Base-by-base conservation (phyloP, 345 rosid species). In the Orychophragmus violaceus region DNA sequence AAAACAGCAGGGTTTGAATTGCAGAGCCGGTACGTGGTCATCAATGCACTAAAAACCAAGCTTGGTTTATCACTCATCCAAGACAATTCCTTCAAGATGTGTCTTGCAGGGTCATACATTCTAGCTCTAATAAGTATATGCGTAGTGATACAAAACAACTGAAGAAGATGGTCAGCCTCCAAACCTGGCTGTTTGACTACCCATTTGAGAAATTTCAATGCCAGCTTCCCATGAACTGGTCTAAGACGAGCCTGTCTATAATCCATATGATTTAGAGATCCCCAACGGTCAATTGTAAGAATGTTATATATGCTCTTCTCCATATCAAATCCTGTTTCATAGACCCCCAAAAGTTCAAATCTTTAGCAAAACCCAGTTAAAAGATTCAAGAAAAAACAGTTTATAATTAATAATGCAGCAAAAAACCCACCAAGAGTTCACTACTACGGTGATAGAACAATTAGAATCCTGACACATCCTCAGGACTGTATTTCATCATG, bases 1-100 rank as follows among this genome's bases (percentile, higher is more conserved):
- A 89, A 92, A 54, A 89, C 87, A 2, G 95, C 81, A 59, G 97
- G 97, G 74, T 85, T 86, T n/a, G 98, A 89, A 58, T 81, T 85
- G 81, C 98, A 92, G 55, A 89, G 77, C 17, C 85, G 69, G 74
- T 89, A 87, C 0, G 96, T 83, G 39, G 73, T 78, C 91, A 92
- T 87, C 9, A 92, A 70, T 46, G 85, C 76, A 79, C 61, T 55
- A 79, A 92, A 92, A 77, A 79, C 82, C 29, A 88, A 77, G 48
- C 62, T 80, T 51, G 88, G 69, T 59, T 76, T 76, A 14, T 60
- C 33, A 49, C 82, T 77, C 84, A 79, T 71, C 33, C 56, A 71
- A 25, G 76, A 70, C 30, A 92, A 82, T 61, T 79, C 84, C 69
- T 75, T 86, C 71, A 89, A 73, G 33, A 86, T 77, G 30, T 79